Percentiles rank a stretch among this genome's conserved stretches.
phyloP scores from a whole-genome alignment of 768 basidiomycete species.

The Phylloporus sp. region DNA sequence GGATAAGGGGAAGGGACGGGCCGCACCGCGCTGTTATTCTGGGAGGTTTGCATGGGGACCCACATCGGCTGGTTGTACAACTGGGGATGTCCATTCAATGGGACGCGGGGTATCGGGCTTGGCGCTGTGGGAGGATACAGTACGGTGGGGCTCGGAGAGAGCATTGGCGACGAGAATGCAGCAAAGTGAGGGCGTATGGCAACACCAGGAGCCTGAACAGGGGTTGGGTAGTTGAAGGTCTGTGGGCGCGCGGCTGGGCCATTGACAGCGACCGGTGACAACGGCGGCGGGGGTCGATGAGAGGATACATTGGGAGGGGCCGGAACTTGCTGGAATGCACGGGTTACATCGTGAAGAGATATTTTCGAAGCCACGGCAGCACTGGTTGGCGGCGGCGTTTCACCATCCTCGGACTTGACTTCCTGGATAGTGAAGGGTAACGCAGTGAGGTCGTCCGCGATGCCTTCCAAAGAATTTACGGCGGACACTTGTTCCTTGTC shows the following conservation, averaged over 20 bases:
- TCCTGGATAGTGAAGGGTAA: slow-evolving; percentile 80
- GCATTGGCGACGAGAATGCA: slow-evolving; percentile 62
- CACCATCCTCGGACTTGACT: slow-evolving; percentile 82
- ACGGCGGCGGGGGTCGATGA: slow-evolving; percentile 43
- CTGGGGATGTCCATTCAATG: slow-evolving; percentile 56
- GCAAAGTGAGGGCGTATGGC: slow-evolving; percentile 54
- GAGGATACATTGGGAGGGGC: slow-evolving; percentile 45
- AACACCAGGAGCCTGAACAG: slow-evolving; percentile 40
- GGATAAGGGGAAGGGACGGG: slow-evolving; percentile 57
- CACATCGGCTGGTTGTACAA: slow-evolving; percentile 62
- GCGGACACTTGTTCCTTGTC: slow-evolving; percentile 61
- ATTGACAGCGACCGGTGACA: slow-evolving; percentile 46
- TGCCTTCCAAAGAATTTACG: slow-evolving; percentile 78
- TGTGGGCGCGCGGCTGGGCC: slow-evolving; percentile 26
- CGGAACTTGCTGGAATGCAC: slow-evolving; percentile 85
- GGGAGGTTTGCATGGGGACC: slow-evolving; percentile 49
- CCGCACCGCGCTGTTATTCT: slow-evolving; percentile 50
- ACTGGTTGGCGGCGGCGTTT: slow-evolving; percentile 65
- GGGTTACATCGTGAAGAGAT: slow-evolving; percentile 77
- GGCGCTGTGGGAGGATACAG: slow-evolving; percentile 60
- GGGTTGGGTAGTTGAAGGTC: slow-evolving; percentile 30
- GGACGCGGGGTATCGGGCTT: slow-evolving; percentile 63
- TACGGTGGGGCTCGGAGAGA: slow-evolving; percentile 63
- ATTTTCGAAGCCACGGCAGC: slow-evolving; percentile 60
- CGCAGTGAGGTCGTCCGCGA: slow-evolving; percentile 75